Percentiles rank a stretch among this genome's conserved stretches.
Conservation (phyloP, 2,329 filamentous ascomycete genomes). For the Fusarium albidum region DNA sequence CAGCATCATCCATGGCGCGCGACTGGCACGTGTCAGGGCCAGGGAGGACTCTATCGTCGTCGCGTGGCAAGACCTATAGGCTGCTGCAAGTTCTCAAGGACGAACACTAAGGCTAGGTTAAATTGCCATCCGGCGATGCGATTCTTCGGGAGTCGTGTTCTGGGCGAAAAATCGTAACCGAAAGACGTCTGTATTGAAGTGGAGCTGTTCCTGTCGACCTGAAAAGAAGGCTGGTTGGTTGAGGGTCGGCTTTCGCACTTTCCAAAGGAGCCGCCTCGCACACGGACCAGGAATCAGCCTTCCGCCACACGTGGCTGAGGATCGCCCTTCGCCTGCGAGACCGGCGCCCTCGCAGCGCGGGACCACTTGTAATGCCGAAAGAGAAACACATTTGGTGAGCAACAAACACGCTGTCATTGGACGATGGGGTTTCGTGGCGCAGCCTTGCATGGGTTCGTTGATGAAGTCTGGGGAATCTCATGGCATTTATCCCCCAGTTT, state of each 20-base stretch:
- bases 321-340: constrained; percentile 9
- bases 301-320: constrained; percentile 31
- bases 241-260: constrained; percentile 10
- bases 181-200: constrained; percentile 28
- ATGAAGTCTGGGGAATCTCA: constrained; percentile 31
- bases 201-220: constrained; percentile 21
- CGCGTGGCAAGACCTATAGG: not conserved
- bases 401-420: constrained; percentile 25
- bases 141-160: constrained; percentile 6
- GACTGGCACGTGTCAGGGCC: constrained; percentile 10
- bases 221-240: constrained; percentile 28
- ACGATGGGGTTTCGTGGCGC: constrained; percentile 17
- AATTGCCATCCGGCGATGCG: constrained; percentile 1
- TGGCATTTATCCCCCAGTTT: constrained; percentile 4
- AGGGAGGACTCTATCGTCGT: not conserved
- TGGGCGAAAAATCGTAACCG: constrained; percentile 21
- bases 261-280: constrained; percentile 7
- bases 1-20: constrained; percentile 73
- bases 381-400: constrained; percentile 4
- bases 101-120: not conserved
- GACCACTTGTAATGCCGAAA: constrained; percentile 2
- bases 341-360: constrained; percentile 13
- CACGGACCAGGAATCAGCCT: constrained; percentile 19
- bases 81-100: too few species aligned
- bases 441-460: constrained; percentile 27